Evolutionary conservation across 495 filamentous ascomycete genomes (phyloP).

Genomic region (Pyronema domesticum): DNA sequence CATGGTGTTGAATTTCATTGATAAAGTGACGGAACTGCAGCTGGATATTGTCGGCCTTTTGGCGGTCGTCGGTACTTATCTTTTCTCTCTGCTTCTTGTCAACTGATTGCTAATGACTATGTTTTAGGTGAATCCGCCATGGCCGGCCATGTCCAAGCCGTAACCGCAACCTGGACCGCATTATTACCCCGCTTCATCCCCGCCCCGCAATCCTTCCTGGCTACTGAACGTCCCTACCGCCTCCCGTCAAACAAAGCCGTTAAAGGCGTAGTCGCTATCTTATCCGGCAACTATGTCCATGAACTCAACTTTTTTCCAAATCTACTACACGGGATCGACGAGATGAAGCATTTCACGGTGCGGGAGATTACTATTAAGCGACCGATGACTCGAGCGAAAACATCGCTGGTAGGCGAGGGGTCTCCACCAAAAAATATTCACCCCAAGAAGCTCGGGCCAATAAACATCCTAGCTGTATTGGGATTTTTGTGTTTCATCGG

Average conservation of each 20-base stretch:
- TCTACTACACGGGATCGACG: neutral
- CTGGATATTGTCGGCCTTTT: conserved; percentile 3
- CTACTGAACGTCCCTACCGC: neutral
- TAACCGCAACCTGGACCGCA: neutral
- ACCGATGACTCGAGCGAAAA: neutral
- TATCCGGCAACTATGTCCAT: neutral
- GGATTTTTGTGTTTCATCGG: conserved; percentile 34
- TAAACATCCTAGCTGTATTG: neutral
- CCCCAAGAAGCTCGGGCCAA: neutral
- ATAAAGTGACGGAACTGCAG: too few species aligned
- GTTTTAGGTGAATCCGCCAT: neutral
- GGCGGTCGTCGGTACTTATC: conserved; percentile 17
- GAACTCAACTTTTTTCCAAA: neutral
- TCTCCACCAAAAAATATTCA: too few species aligned
- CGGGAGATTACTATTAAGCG: neutral
- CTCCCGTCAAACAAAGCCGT: neutral
- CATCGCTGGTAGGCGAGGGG: too few species aligned
- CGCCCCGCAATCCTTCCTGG: neutral
- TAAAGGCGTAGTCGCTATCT: neutral
- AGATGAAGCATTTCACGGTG: neutral
- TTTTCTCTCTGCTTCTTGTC: neutral
- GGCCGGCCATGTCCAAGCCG: neutral
- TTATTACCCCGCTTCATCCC: neutral
- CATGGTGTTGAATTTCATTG: too few species aligned
- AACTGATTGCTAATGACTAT: neutral